A percentile compares a stretch with the other conserved stretches of the same genome.
These are phyloP conservation scores for Colletotrichum camelliae DNA, from an alignment of 2,329 filamentous ascomycete species.

Conservation along the genomic window DNA sequence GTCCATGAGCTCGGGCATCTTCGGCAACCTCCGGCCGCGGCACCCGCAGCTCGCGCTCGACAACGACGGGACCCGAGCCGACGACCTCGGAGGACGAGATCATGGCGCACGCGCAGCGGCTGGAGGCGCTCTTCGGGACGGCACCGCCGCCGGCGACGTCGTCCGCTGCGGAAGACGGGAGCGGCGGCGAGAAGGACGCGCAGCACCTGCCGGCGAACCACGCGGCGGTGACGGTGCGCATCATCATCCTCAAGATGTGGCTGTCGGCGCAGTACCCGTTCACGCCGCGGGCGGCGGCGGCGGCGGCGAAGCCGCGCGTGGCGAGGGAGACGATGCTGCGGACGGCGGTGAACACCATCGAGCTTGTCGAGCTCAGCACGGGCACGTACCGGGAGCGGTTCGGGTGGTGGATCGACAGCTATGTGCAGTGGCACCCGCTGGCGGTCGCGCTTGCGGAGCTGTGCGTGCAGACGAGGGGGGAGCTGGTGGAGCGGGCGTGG, in stretches of 20 bases:
- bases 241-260: conserved; percentile 53
- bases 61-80: not conserved
- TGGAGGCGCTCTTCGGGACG: conserved; percentile 45
- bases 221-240: conserved; percentile 43
- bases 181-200: not conserved
- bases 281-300: conserved; percentile 31
- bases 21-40: conserved; percentile 37
- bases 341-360: conserved; percentile 52
- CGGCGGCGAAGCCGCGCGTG: conserved; percentile 34
- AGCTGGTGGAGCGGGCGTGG: conserved; percentile 56
- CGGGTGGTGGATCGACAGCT: conserved; percentile 54
- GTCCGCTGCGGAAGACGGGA: not conserved
- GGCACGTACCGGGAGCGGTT: conserved; percentile 42
- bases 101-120: conserved; percentile 40
- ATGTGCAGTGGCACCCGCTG: conserved; percentile 61
- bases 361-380: conserved; percentile 39
- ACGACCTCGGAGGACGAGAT: conserved; percentile 42
- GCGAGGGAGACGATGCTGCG: conserved; percentile 48
- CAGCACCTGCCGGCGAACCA: conserved; percentile 38
- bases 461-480: conserved; percentile 51
- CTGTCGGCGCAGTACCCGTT: conserved; percentile 51
- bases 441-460: conserved; percentile 59
- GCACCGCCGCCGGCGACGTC: conserved; percentile 34
- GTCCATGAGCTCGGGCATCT: conserved; percentile 43
- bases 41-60: conserved; percentile 33